These are phyloP conservation scores for Hanseniaspora mollemarum DNA, from an alignment of 805 yeast genomes.

Conservation along the genomic window DNA sequence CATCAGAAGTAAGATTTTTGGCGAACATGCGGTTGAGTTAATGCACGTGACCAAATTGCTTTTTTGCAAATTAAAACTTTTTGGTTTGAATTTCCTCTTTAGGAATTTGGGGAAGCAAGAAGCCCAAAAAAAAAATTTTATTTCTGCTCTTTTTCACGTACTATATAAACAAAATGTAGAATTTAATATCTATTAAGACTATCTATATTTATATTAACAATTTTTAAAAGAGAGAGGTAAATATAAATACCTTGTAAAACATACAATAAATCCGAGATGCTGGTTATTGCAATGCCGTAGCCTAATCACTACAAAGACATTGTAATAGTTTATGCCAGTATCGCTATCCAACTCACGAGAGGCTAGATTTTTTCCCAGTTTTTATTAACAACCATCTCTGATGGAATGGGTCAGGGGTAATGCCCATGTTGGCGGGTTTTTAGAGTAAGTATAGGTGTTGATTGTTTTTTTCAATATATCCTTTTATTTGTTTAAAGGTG, in stretches of 20 bases:
- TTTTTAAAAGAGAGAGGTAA: too few relatives aligned
- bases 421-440: constrained; percentile 97
- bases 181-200: too few relatives aligned
- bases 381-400: constrained; percentile 23
- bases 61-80: too few relatives aligned
- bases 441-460: constrained; percentile 47
- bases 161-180: too few relatives aligned
- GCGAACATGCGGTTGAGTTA: too few relatives aligned
- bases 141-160: background rate
- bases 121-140: too few relatives aligned
- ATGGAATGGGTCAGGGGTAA: constrained; percentile 52
- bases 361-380: constrained; percentile 38
- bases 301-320: constrained; percentile 14
- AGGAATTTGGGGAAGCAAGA: too few relatives aligned
- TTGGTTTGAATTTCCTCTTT: too few relatives aligned
- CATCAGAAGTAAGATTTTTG: too few relatives aligned
- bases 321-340: constrained; percentile 18
- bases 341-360: constrained; percentile 66
- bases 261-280: constrained; percentile 16
- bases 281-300: constrained; percentile 14
- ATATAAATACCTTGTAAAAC: constrained; percentile 13
- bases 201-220: too few relatives aligned
- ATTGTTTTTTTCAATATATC: constrained; percentile 28
- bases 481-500: constrained; percentile 20
- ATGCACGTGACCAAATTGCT: too few relatives aligned